Evolutionary conservation across 495 filamentous ascomycete species (phyloP).

Genomic region (Hypoxylon perforatum): DNA sequence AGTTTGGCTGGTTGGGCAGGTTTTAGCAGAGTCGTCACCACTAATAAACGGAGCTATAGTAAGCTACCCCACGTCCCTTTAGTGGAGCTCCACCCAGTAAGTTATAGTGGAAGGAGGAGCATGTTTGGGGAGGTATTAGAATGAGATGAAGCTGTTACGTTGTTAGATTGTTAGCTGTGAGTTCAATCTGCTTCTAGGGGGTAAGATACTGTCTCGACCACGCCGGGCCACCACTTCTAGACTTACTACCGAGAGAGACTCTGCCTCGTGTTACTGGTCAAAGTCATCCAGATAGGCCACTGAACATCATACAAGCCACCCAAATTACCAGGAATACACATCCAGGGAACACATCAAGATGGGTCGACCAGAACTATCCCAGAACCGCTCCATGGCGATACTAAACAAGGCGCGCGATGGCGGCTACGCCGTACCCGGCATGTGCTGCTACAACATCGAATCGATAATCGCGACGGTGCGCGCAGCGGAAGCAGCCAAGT

Average conservation of each 20-base stretch:
- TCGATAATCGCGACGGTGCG: constrained; percentile 81
- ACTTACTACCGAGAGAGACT: not conserved
- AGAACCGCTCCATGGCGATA: constrained; percentile 75
- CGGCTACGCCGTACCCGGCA: constrained; percentile 77
- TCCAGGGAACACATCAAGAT: constrained; percentile 47
- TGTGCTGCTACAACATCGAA: constrained; percentile 90
- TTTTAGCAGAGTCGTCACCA: constrained; percentile 18
- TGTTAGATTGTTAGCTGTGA: not conserved
- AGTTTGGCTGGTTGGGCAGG: too few species aligned
- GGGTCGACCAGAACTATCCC: constrained; percentile 58
- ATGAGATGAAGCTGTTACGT: not conserved
- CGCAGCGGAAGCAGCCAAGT: constrained; percentile 78
- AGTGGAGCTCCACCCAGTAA: constrained; percentile 10
- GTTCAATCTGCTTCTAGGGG: not conserved
- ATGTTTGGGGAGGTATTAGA: not conserved
- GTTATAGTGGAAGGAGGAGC: not conserved
- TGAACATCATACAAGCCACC: too few species aligned
- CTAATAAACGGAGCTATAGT: constrained; percentile 5
- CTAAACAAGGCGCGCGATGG: constrained; percentile 72
- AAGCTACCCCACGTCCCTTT: constrained; percentile 31
- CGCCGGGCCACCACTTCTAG: not conserved
- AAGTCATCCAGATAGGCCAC: too few species aligned
- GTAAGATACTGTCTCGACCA: not conserved
- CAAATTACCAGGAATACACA: too few species aligned
- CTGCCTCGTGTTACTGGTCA: too few species aligned